Base-by-base conservation (phyloP, 306 rosid species). In the Crotalaria pallida region DNA sequence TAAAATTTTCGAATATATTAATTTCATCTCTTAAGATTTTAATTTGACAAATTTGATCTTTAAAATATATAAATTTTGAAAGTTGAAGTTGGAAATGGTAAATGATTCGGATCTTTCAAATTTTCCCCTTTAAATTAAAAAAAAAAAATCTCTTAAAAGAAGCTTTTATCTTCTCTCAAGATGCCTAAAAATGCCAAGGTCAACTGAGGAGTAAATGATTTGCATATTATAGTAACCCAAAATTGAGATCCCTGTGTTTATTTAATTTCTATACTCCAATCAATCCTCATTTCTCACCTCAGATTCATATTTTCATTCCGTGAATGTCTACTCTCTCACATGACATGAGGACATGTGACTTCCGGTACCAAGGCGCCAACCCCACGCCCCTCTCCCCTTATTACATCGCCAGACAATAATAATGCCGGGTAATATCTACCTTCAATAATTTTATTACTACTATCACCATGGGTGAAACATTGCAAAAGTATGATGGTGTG, bases 271-370 rank as follows among this genome's bases (percentile, higher is more conserved):
- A n/a, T n/a, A n/a, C n/a, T n/a, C n/a, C n/a, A n/a, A n/a, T n/a
- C n/a, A 10, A 24, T 67, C 1, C n/a, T 10, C 3, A 2, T 0
- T 18, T 2, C 13, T 17, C 1, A 2, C 3, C 16, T 22, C 12
- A 10, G 2, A 5, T 50, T 43, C 10, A 57, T 27, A 57, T 29
- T 9, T 1, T n/a, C n/a, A 0, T 19, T 36, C 19, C 34, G 10
- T 33, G 61, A 50, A 33, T 50, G 12, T 27, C 21, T 38, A 29
- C 3, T 2, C 43, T 33, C 45, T 44, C 55, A 69, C 57, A 29
- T 44, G 67, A 68, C 36, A 29, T 44, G 67, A 68, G 36, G 13
- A 40, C 71, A 50, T 26, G 71, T 73, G 55, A 52, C 16, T 51
- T 23, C 5, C 11, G 9, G 26, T 23, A 13, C 41, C 65, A 40